Evolutionary conservation across 2,329 filamentous ascomycete species (phyloP).

Genomic region (Pseudofabraea citricarpa): DNA sequence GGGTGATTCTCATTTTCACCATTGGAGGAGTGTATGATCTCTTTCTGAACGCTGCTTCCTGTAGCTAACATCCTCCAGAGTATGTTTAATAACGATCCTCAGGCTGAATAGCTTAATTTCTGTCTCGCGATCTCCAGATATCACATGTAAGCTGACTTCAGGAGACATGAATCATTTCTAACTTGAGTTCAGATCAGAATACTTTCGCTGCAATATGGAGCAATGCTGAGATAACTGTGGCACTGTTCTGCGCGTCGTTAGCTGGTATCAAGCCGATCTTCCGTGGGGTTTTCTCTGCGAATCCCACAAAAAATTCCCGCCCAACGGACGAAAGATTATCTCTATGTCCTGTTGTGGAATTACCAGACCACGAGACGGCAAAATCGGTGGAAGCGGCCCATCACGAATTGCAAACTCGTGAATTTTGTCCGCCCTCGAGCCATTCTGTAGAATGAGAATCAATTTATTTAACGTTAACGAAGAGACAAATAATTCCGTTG

Average conservation of each 20-base stretch:
- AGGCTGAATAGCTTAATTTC: neutral
- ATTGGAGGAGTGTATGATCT: neutral
- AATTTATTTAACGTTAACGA: no score
- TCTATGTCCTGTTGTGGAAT: no score
- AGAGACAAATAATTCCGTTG: no score
- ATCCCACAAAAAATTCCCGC: no score
- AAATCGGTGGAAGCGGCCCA: no score
- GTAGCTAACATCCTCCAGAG: neutral
- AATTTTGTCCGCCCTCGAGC: no score
- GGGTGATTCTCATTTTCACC: neutral
- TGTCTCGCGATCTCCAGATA: neutral
- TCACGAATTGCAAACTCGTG: no score
- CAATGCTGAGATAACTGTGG: neutral
- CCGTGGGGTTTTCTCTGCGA: no score
- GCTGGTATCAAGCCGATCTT: slow-evolving; percentile 1
- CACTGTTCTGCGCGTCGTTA: neutral
- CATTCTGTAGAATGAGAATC: no score
- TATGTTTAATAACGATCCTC: neutral
- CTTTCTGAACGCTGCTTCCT: neutral
- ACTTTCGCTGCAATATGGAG: neutral
- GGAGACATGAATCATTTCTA: neutral
- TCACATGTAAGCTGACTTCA: neutral
- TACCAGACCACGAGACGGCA: no score
- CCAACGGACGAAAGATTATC: no score
- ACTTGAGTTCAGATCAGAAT: neutral